Base-by-base conservation (phyloP, 768 basidiomycete species). In the Psilocybe cubensis region DNA sequence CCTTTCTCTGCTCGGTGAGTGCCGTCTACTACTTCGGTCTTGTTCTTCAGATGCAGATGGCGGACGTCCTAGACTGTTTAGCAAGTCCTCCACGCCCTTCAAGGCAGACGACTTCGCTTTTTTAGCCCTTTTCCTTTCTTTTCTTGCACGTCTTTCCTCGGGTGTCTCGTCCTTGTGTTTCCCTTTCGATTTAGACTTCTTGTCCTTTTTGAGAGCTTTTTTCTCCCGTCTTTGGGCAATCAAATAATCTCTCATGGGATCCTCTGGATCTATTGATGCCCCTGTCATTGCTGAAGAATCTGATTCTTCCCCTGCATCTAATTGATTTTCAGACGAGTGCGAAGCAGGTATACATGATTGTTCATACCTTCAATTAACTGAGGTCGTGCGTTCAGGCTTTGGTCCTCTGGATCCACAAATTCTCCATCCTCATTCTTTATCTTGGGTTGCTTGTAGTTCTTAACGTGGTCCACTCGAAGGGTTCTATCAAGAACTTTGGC, bases 191-290 rank as follows among this genome's bases (percentile, higher is more conserved):
- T 90, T 91, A 20, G 81, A 79, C 66, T 86, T 88, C 63, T 83
- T 84, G 63, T 85, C 88, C 67, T 88, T 87, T 74, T 88, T 89
- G 56, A 79, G 72, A 2, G 80, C 85, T 62, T 87, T 90, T 67
- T 85, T 83, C 67, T 93, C 91, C 63, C 76, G 83, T 64, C 83
- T 81, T 69, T 96, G 83, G 1, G 86, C 82, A 35, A 95, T 74
- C 29, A 99, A 78, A 69, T 92, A 98, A 59, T 95, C 96, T 25
- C 89, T 85, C 97, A 99, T 98, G 1, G 97, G 97, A 73, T 99
- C 97, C 69, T 98, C 96, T 1, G 92, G 92, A 70, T 98, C 96
- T 55, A 97, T 90, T 8, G 84, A 79, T 24, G 86, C 82, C 17
- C 76, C 80, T 17, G 86, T 81, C 2, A 83, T 82, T 14, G 76